Base-by-base conservation (phyloP, 768 basidiomycete species). In the Panaeolus papilionaceus region DNA sequence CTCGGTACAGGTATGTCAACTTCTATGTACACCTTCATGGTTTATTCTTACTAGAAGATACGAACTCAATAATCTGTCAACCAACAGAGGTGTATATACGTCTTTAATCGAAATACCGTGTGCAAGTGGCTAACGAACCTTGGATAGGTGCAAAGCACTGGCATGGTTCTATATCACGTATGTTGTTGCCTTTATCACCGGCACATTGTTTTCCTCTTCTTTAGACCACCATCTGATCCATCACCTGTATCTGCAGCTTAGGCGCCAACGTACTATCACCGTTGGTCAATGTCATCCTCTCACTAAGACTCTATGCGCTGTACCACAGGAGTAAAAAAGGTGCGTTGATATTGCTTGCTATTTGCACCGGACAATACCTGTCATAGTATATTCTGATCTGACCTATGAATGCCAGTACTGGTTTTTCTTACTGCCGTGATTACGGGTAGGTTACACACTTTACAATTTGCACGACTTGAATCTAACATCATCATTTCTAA, bases 111-210 rank as follows among this genome's bases (percentile, higher is more conserved):
- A 12, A 44, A 6, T 44, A 2, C 6, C 47, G 20, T 18, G 23
- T 18, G 23, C 0, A 26, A 26, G 4, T 51, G 12, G 4, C 26
- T 23, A 26, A 20, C 23, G 11, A 26, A 12, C 8, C 9, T 11
- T 51, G 47, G 18, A 11, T 51, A 51, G 47, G 26, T 51, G 47
- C 47, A 58, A 58, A n/a, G 33, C 2, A 33, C 12, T 58, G n/a
- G n/a, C 47, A 4, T 51, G 47, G 47, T 18, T 58, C 33, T 58
- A 33, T 58, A 58, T 58, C 28, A 33, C n/a, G 54, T 58, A 58
- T 16, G 54, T 58, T 7, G 6, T 14, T 11, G 39, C 39, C 3
- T 40, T 40, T 40, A 40, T 40, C 33, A 33, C 33, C 5, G 33
- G 33, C 33, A 33, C 4, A 40, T 40, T 40, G 14, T 40, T 14